Evolutionary conservation across 805 yeast species (phyloP).

Genomic region (Pichia pseudocactophila): DNA sequence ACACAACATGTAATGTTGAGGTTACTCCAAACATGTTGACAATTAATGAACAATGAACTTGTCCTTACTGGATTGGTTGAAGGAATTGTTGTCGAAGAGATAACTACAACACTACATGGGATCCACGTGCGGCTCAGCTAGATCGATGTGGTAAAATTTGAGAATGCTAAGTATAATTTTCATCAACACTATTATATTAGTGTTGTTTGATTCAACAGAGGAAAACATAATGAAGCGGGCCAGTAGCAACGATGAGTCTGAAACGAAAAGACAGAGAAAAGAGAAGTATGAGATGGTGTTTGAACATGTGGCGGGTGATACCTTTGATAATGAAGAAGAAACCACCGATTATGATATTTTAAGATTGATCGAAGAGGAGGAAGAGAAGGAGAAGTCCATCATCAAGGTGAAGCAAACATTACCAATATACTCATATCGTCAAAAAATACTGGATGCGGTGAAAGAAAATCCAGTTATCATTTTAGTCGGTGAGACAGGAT

Average conservation of each 20-base stretch:
- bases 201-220: no score
- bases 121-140: no score
- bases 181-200: no score
- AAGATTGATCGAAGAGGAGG: constrained; percentile 29
- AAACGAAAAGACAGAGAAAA: constrained; percentile 21
- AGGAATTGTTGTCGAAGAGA: no score
- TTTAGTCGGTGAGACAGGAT: constrained; percentile 92
- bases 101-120: no score
- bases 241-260: constrained; percentile 3
- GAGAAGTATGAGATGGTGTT: constrained; percentile 66
- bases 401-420: constrained; percentile 52
- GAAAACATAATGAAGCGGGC: no score
- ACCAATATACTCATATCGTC: constrained; percentile 65
- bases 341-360: constrained; percentile 22
- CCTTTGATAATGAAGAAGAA: constrained; percentile 25
- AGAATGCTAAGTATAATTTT: no score
- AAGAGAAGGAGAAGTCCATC: constrained; percentile 29
- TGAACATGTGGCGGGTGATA: constrained; percentile 45
- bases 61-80: no score
- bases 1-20: no score
- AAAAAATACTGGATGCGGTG: constrained; percentile 52
- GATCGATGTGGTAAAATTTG: no score
- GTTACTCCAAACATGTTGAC: no score
- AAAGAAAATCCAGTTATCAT: constrained; percentile 62
- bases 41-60: no score